Evolutionary conservation across 2,329 filamentous ascomycete species (phyloP).

Genomic region (Fonsecaea multimorphosa): DNA sequence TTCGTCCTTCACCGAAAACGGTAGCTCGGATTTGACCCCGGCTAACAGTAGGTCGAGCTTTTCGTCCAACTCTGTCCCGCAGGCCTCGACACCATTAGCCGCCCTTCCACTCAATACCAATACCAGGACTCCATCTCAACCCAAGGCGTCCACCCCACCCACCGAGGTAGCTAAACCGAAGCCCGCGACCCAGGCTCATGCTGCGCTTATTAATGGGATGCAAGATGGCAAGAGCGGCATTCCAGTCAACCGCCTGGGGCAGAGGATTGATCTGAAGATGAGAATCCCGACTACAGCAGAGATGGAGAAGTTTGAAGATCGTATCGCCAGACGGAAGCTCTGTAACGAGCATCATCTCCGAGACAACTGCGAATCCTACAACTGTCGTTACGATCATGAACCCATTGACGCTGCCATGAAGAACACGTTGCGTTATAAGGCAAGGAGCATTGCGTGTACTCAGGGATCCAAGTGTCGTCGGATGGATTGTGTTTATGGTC

Average conservation of each 20-base stretch:
- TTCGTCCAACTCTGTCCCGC: constrained; percentile 22
- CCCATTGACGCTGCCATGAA: constrained; percentile 49
- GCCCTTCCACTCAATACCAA: constrained; percentile 19
- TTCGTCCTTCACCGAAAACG: constrained; percentile 5
- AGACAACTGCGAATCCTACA: constrained; percentile 35
- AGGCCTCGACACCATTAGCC: constrained; percentile 19
- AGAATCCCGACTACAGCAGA: constrained; percentile 47
- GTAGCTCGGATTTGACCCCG: constrained; percentile 14
- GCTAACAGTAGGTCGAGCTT: constrained; percentile 20
- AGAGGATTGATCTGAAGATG: constrained; percentile 56
- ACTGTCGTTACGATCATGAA: constrained; percentile 56
- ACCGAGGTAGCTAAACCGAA: constrained; percentile 23
- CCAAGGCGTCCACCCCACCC: constrained; percentile 19
- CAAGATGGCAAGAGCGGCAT: constrained; percentile 42
- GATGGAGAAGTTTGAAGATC: constrained; percentile 49
- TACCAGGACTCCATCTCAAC: not conserved
- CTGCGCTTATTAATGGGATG: not conserved
- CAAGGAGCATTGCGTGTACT: constrained; percentile 53
- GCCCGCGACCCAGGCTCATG: constrained; percentile 41
- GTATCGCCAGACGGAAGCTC: constrained; percentile 50
- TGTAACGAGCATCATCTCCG: constrained; percentile 59
- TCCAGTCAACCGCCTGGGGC: constrained; percentile 54
- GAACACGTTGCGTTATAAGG: constrained; percentile 54
- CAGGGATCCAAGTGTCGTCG: constrained; percentile 51
- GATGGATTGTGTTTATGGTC: constrained; percentile 54